phyloP scores from a whole-genome alignment of 192 early-diverging fungal genomes.

The Podila verticillata region DNA sequence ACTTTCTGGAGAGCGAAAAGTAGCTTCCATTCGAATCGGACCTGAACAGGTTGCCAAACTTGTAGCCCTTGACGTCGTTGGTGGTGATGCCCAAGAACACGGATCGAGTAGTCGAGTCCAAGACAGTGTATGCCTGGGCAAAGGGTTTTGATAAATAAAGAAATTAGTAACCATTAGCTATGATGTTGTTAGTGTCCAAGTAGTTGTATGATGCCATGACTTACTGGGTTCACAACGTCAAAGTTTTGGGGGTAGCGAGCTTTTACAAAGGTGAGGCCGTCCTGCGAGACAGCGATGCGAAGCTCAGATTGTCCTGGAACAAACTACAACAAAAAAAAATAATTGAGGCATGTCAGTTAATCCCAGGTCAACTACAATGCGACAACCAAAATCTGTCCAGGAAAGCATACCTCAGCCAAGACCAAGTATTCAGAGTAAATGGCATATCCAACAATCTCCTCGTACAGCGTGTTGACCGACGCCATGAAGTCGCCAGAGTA shows the following conservation, averaged over 20 bases:
- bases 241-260: constrained; percentile 85
- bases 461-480: constrained; percentile 62
- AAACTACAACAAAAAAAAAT: constrained; percentile 18
- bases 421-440: constrained; percentile 84
- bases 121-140: constrained; percentile 73
- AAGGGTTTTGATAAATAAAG: neutral
- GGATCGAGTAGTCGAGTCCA: constrained; percentile 69
- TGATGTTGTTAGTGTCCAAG: too few species aligned
- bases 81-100: constrained; percentile 76
- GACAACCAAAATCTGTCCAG: neutral
- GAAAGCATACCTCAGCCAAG: constrained; percentile 66
- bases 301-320: constrained; percentile 55
- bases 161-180: neutral
- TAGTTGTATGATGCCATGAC: neutral
- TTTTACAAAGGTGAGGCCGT: constrained; percentile 74
- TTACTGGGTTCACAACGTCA: constrained; percentile 58
- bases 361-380: neutral
- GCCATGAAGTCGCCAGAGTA: constrained; percentile 67
- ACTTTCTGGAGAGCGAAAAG: constrained; percentile 73
- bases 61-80: constrained; percentile 58
- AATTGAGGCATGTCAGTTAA: neutral
- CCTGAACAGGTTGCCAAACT: constrained; percentile 89
- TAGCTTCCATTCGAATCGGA: constrained; percentile 92
- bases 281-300: constrained; percentile 71
- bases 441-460: constrained; percentile 81